Percentiles rank a stretch among this genome's conserved stretches.
These are phyloP conservation scores for Leccinum pachyderme DNA, from an alignment of 1,284 basidiomycete genomes.

Conservation along the genomic window DNA sequence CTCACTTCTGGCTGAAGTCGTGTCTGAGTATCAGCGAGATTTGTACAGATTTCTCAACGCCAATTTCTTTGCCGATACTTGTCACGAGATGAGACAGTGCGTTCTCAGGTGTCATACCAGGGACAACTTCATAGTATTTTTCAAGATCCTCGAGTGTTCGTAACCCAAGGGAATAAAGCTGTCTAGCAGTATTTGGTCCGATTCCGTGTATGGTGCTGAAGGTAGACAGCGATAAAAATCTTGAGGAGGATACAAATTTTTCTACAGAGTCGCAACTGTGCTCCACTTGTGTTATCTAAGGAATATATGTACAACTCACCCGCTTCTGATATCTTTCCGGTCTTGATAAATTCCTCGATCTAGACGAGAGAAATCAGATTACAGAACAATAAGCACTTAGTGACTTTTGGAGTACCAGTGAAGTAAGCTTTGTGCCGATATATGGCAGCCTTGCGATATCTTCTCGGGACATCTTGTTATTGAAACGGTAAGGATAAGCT, in stretches of 20 bases:
- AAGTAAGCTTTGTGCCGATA: constrained; percentile 58
- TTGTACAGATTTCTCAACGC: constrained; percentile 40
- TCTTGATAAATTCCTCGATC: constrained; percentile 61
- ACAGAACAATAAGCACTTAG: background rate
- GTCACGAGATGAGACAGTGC: constrained; percentile 4
- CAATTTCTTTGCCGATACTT: constrained; percentile 12
- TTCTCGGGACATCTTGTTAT: constrained; percentile 35
- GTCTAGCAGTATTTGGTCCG: constrained; percentile 63
- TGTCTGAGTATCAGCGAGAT: constrained; percentile 50
- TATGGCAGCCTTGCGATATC: constrained; percentile 57
- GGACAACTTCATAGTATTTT: constrained; percentile 54
- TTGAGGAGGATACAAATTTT: constrained; percentile 43
- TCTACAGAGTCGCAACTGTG: constrained; percentile 36
- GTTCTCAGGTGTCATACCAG: constrained; percentile 11
- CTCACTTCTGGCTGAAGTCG: constrained; percentile 45
- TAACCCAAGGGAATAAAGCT: constrained; percentile 59
- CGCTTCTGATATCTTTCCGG: constrained; percentile 57
- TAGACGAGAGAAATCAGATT: constrained; percentile 25
- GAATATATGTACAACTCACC: constrained; percentile 38
- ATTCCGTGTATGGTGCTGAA: constrained; percentile 74
- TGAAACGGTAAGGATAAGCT: constrained; percentile 67
- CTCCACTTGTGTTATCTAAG: background rate
- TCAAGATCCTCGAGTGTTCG: constrained; percentile 63
- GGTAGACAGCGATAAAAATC: constrained; percentile 53
- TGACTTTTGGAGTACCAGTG: constrained; percentile 45